phyloP scores from a whole-genome alignment of 2,329 filamentous ascomycete species.

The Dothideomycetes sp. region DNA sequence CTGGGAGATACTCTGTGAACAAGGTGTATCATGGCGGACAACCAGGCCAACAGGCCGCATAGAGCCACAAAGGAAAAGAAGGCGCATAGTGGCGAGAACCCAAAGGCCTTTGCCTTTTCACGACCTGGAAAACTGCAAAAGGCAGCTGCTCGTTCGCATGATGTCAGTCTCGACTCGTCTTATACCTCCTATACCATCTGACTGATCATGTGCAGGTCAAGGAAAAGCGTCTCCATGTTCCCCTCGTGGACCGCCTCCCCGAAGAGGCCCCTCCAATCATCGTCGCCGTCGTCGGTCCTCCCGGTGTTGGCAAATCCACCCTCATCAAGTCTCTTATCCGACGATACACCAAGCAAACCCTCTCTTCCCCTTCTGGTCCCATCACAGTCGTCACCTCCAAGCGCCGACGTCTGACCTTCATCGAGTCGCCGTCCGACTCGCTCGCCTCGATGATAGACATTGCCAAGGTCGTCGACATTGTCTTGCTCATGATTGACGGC shows the following conservation, averaged over 20 bases:
- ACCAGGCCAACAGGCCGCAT: conserved; percentile 78
- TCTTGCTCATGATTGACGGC: conserved; percentile 94
- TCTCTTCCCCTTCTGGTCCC: conserved; percentile 80
- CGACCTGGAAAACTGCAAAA: conserved; percentile 71
- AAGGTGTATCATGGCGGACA: conserved; percentile 31
- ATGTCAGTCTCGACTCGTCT: conserved; percentile 42
- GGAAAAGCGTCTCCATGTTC: conserved; percentile 93
- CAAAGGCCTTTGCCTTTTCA: conserved; percentile 80
- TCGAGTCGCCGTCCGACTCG: conserved; percentile 91
- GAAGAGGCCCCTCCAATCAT: conserved; percentile 91
- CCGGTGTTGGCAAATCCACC: conserved; percentile 89
- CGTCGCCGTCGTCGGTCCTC: conserved; percentile 87
- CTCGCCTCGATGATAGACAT: conserved; percentile 95
- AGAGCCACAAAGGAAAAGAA: conserved; percentile 85
- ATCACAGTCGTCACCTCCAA: conserved; percentile 96
- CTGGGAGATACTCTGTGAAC: no score
- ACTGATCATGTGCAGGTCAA: conserved; percentile 52
- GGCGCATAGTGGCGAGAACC: conserved; percentile 59
- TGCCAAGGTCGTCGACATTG: conserved; percentile 94
- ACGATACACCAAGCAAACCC: conserved; percentile 89
- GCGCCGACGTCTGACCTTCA: conserved; percentile 83
- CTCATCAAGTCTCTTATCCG: conserved; percentile 89
- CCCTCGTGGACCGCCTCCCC: conserved; percentile 86
- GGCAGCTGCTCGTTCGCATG: conserved; percentile 60
- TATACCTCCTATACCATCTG: neutral